Evolutionary conservation across 2,329 filamentous ascomycete species (phyloP).

Genomic region (Xylariaceae sp.): DNA sequence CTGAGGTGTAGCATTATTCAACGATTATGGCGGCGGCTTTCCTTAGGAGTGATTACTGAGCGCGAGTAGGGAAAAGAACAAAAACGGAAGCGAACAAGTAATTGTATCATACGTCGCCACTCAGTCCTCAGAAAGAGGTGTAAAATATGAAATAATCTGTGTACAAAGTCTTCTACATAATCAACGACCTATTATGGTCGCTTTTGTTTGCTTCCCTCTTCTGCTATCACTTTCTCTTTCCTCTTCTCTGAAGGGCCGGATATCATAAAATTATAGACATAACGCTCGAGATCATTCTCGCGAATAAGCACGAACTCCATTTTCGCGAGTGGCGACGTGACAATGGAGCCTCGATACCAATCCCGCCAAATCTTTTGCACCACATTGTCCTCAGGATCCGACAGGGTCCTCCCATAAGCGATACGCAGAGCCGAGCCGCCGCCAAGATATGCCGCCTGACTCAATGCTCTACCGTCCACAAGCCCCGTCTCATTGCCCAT

Average conservation of each 20-base stretch:
- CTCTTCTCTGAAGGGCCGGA: slow-evolving; percentile 3
- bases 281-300: slow-evolving; percentile 49
- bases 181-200: neutral
- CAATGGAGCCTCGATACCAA: slow-evolving; percentile 50
- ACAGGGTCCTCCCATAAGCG: neutral
- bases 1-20: slow-evolving; percentile 16
- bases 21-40: neutral
- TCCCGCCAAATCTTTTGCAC: slow-evolving; percentile 57
- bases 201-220: neutral
- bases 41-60: neutral
- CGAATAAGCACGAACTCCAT: slow-evolving; percentile 52
- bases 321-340: slow-evolving; percentile 48
- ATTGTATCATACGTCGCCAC: slow-evolving; percentile 37
- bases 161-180: slow-evolving; percentile 14
- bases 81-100: neutral
- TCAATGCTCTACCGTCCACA: too few species aligned
- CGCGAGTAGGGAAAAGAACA: neutral
- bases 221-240: neutral
- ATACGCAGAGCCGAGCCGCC: neutral
- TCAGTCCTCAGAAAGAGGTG: slow-evolving; percentile 34
- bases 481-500: slow-evolving; percentile 35
- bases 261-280: slow-evolving; percentile 31
- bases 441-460: neutral
- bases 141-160: slow-evolving; percentile 27
- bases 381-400: slow-evolving; percentile 39